Evolutionary conservation across 139 green algal species (phyloP).

Genomic region (Chlorella sorokiniana): DNA sequence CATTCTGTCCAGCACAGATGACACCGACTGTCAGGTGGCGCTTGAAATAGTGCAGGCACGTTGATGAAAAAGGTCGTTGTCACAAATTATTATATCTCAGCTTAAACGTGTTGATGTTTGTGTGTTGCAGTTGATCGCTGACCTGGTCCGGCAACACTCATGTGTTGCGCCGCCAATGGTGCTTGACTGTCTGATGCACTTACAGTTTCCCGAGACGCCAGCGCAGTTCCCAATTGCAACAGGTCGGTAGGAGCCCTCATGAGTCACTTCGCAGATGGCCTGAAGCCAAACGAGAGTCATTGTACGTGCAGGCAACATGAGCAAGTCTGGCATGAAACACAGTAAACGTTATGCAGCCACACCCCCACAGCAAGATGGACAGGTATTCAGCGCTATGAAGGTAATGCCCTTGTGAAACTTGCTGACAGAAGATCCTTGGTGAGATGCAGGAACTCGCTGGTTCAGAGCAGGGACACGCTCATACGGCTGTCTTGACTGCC

Average conservation of each 20-base stretch:
- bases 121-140: conserved; percentile 85
- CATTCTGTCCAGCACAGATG: conserved; percentile 8
- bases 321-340: no score
- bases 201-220: conserved; percentile 25
- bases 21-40: conserved; percentile 39
- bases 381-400: no score
- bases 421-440: no score
- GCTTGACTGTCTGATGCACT: conserved; percentile 19
- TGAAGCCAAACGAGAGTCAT: background rate
- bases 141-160: conserved; percentile 75
- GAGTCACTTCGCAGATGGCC: background rate
- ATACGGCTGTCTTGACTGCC: no score
- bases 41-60: conserved; percentile 64
- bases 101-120: background rate
- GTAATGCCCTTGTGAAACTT: no score
- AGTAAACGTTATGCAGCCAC: no score
- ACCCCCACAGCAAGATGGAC: no score
- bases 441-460: no score
- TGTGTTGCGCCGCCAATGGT: conserved; percentile 61
- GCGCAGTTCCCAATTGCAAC: background rate
- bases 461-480: no score
- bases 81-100: background rate
- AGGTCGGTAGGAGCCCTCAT: no score
- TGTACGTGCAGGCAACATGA: background rate
- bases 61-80: background rate